These are phyloP conservation scores for Thraustochytrium striatum DNA, from an alignment of 352 stramenopile species.

Conservation along the genomic window DNA sequence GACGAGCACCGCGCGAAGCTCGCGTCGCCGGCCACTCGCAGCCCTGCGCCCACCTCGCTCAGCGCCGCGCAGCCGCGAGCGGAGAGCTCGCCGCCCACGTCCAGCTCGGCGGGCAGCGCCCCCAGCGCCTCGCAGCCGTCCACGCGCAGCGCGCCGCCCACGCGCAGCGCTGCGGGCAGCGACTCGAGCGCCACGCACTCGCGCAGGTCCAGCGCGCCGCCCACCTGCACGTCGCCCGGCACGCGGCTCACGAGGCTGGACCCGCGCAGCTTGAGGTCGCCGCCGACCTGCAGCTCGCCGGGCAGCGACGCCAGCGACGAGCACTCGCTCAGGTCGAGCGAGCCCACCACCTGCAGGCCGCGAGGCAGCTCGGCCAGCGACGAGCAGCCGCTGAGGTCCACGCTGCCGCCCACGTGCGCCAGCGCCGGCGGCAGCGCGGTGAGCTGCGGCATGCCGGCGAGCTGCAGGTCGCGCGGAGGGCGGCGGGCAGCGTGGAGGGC, in stretches of 20 bases:
- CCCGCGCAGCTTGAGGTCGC: slow-evolving; percentile 5
- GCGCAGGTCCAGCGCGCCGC: neutral
- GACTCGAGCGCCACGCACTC: neutral
- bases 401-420: neutral
- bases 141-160: neutral
- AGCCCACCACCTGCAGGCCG: neutral
- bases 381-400: neutral
- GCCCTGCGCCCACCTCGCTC: neutral
- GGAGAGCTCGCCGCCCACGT: neutral
- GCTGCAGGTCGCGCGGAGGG: too few relatives aligned
- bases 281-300: neutral
- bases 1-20: neutral
- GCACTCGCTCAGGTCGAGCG: slow-evolving; percentile 9
- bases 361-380: neutral
- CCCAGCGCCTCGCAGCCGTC: neutral
- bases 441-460: too few relatives aligned
- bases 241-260: neutral
- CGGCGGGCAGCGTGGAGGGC: too few relatives aligned
- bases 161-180: neutral
- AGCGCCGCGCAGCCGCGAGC: neutral
- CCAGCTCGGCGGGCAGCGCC: neutral
- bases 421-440: too few relatives aligned
- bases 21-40: neutral
- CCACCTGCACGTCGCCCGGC: neutral
- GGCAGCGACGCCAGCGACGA: neutral